Conservation (phyloP, 2,329 filamentous ascomycete genomes). For the Colletotrichum incanum region DNA sequence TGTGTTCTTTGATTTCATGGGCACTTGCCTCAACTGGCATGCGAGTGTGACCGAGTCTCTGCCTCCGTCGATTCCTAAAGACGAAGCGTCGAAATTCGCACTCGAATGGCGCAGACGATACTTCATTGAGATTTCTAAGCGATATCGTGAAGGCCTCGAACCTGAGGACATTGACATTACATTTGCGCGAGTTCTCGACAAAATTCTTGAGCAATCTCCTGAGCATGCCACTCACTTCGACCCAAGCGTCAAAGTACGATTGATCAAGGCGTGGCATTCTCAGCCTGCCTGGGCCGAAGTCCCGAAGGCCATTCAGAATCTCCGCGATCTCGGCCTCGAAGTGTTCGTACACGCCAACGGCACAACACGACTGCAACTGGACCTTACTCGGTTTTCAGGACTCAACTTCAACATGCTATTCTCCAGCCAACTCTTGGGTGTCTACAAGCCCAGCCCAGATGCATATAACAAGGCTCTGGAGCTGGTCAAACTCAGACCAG, state of each 20-base stretch:
- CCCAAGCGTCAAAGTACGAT: constrained; percentile 41
- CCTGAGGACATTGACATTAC: constrained; percentile 69
- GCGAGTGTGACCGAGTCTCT: constrained; percentile 54
- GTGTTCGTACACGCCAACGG: constrained; percentile 70
- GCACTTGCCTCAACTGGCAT: constrained; percentile 72
- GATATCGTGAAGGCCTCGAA: constrained; percentile 52
- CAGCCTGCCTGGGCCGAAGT: constrained; percentile 69
- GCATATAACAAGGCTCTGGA: constrained; percentile 63
- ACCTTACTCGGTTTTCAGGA: constrained; percentile 63
- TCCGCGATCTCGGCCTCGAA: constrained; percentile 57
- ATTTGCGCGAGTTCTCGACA: constrained; percentile 58
- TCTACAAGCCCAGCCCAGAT: constrained; percentile 64
- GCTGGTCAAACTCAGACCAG: constrained; percentile 59
- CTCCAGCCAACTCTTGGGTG: constrained; percentile 65
- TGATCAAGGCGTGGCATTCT: constrained; percentile 62
- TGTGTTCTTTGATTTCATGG: constrained; percentile 72
- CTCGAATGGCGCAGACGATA: constrained; percentile 66
- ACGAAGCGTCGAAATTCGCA: constrained; percentile 58
- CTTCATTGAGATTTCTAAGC: constrained; percentile 61
- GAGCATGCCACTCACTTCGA: constrained; percentile 11
- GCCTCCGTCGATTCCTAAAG: constrained; percentile 52
- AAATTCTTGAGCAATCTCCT: constrained; percentile 50
- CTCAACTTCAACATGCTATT: constrained; percentile 67
- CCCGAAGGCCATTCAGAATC: constrained; percentile 54
- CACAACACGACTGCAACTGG: constrained; percentile 68